phyloP scores from a whole-genome alignment of 805 yeast genomes.

The Metschnikowia amazonensis region DNA sequence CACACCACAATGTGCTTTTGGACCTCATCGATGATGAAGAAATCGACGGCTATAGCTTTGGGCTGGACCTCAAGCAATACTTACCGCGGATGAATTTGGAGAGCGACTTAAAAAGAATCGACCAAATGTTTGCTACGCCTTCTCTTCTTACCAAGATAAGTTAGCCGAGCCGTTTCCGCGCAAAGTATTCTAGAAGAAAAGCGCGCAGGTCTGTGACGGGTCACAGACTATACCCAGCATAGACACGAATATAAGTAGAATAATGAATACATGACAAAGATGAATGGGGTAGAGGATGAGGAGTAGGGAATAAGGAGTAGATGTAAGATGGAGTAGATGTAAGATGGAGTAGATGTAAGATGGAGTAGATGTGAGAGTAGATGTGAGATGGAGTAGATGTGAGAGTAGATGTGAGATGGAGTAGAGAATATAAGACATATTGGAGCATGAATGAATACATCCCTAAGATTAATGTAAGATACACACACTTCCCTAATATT shows the following conservation, averaged over 20 bases:
- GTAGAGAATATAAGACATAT: too few relatives aligned
- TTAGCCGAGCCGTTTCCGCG: background rate
- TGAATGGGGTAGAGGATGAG: too few relatives aligned
- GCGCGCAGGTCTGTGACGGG: background rate
- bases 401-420: too few relatives aligned
- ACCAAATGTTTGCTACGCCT: conserved; percentile 11
- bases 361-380: too few relatives aligned
- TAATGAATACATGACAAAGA: too few relatives aligned
- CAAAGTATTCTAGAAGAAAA: background rate
- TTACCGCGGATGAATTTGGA: conserved; percentile 15
- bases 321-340: too few relatives aligned
- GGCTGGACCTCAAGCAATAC: conserved; percentile 15
- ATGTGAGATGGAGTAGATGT: too few relatives aligned
- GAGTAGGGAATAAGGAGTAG: too few relatives aligned
- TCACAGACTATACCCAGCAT: background rate
- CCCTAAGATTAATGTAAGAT: too few relatives aligned
- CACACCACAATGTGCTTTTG: conserved; percentile 6
- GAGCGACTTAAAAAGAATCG: conserved; percentile 16
- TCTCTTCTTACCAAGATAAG: conserved; percentile 4
- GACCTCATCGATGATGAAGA: conserved; percentile 14
- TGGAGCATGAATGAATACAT: too few relatives aligned
- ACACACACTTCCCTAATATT: too few relatives aligned
- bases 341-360: too few relatives aligned
- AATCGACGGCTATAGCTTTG: conserved; percentile 14
- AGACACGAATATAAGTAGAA: background rate